Evolutionary conservation across 352 stramenopile genomes (phyloP).

Genomic region (Phytophthora kernoviae): DNA sequence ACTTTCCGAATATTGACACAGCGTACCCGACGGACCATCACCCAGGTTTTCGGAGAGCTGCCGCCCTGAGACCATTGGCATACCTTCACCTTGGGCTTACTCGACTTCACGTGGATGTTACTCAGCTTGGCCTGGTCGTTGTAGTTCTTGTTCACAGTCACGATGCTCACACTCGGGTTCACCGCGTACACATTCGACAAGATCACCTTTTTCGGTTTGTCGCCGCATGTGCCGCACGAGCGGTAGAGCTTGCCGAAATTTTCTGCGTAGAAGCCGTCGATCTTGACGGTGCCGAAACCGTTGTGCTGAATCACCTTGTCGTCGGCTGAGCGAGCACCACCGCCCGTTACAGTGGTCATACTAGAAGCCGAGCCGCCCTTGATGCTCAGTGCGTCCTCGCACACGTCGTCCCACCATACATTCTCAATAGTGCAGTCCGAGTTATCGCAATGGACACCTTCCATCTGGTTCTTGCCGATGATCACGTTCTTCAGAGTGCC

Average conservation of each 20-base stretch:
- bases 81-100: conserved; percentile 15
- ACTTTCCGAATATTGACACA: conserved; percentile 24
- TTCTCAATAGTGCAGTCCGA: conserved; percentile 36
- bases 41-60: conserved; percentile 32
- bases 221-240: conserved; percentile 39
- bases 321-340: conserved; percentile 38
- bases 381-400: conserved; percentile 33
- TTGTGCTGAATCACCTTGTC: conserved; percentile 39
- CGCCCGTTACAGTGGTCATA: conserved; percentile 32
- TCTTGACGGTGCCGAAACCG: conserved; percentile 8
- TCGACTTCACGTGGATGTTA: conserved; percentile 32
- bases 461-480: conserved; percentile 35
- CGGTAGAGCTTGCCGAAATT: conserved; percentile 22
- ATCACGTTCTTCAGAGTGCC: conserved; percentile 50
- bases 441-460: conserved; percentile 27
- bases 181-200: conserved; percentile 43
- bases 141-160: conserved; percentile 51
- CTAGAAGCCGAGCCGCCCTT: conserved; percentile 36
- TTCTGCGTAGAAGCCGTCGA: conserved; percentile 14
- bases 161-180: conserved; percentile 29
- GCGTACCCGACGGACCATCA: conserved; percentile 18
- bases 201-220: conserved; percentile 29
- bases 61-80: conserved; percentile 31
- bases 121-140: conserved; percentile 35
- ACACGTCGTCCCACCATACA: conserved; percentile 15